Evolutionary conservation across 495 filamentous ascomycete genomes (phyloP).

Genomic region (Thermochaetoides thermophila): DNA sequence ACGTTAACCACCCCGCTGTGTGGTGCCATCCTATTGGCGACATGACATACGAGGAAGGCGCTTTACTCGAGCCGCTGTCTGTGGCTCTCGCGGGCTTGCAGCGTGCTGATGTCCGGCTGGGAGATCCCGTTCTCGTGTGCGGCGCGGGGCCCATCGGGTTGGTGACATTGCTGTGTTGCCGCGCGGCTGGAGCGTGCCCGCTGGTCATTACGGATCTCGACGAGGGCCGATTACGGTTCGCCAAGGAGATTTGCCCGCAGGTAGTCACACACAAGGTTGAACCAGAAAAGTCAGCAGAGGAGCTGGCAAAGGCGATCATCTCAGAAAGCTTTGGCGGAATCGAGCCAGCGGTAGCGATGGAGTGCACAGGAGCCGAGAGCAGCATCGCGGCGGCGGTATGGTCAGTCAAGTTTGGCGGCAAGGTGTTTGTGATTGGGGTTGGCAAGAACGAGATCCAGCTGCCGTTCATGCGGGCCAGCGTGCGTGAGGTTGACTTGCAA

Average conservation of each 20-base stretch:
- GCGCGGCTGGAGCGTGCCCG: constrained; percentile 71
- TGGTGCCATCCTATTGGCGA: constrained; percentile 89
- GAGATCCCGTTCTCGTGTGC: constrained; percentile 73
- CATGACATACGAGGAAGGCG: constrained; percentile 81
- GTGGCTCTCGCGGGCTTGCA: constrained; percentile 77
- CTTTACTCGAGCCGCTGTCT: constrained; percentile 72
- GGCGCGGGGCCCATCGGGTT: constrained; percentile 86
- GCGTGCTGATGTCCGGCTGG: constrained; percentile 58
- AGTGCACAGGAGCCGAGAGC: constrained; percentile 90
- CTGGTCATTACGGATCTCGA: constrained; percentile 90
- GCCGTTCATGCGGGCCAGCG: constrained; percentile 83
- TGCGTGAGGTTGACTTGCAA: constrained; percentile 81
- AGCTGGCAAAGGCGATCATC: constrained; percentile 52
- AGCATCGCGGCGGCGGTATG: constrained; percentile 73
- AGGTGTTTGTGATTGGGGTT: constrained; percentile 86
- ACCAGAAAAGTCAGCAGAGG: constrained; percentile 44
- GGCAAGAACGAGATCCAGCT: constrained; percentile 89
- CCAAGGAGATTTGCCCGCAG: constrained; percentile 57
- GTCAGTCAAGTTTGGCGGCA: constrained; percentile 80
- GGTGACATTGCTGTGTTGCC: constrained; percentile 65
- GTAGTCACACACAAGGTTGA: constrained; percentile 69
- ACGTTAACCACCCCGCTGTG: constrained; percentile 80
- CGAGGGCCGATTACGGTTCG: constrained; percentile 65
- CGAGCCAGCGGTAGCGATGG: constrained; percentile 62
- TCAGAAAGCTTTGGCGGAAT: constrained; percentile 50